Conservation (phyloP, 352 stramenopile species). For the Globisporangium viniferum region DNA sequence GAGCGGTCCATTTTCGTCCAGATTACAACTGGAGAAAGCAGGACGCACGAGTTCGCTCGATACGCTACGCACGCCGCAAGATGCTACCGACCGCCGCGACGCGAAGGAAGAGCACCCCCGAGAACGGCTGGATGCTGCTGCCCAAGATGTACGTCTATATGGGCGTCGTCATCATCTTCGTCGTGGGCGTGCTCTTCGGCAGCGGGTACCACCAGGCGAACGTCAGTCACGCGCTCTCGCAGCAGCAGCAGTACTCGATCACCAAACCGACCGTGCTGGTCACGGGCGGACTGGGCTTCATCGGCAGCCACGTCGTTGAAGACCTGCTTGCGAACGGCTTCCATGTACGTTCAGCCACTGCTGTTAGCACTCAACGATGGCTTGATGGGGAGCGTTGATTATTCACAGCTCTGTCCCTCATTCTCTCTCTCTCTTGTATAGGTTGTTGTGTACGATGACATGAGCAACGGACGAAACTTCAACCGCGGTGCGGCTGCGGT, state of each 20-base stretch:
- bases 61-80: not conserved
- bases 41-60: not conserved
- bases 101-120: constrained; percentile 24
- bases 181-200: constrained; percentile 62
- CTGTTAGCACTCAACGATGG: not conserved
- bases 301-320: constrained; percentile 84
- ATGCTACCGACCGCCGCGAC: constrained; percentile 30
- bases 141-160: constrained; percentile 72
- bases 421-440: constrained; percentile 11
- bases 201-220: constrained; percentile 54
- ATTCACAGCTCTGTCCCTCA: not conserved
- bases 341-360: constrained; percentile 33
- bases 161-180: constrained; percentile 58
- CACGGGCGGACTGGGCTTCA: constrained; percentile 80
- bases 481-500: constrained; percentile 69
- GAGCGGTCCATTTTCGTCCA: constrained; percentile 5
- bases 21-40: not conserved
- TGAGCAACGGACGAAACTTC: constrained; percentile 88
- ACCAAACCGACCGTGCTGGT: constrained; percentile 65
- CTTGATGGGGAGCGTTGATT: not conserved
- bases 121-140: constrained; percentile 71
- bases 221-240: constrained; percentile 20
- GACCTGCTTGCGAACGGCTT: constrained; percentile 75
- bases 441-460: constrained; percentile 86
- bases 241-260: constrained; percentile 27